These are phyloP conservation scores for Mucor plumbeus DNA, from an alignment of 371 early-diverging fungal genomes.

Conservation along the genomic window DNA sequence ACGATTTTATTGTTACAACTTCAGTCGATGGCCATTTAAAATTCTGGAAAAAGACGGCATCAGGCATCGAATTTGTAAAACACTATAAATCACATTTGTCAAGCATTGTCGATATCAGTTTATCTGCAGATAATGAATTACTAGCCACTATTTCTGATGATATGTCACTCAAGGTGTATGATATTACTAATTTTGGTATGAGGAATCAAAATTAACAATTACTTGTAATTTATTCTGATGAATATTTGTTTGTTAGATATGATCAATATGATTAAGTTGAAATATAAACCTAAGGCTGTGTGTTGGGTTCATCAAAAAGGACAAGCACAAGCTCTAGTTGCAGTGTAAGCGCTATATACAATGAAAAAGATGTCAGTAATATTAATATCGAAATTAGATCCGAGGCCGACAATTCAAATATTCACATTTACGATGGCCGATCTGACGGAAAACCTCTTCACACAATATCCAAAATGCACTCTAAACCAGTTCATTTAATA, in stretches of 20 bases:
- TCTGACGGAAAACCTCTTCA: conserved; percentile 69
- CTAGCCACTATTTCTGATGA: conserved; percentile 88
- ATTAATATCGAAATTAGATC: conserved; percentile 53
- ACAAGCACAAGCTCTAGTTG: conserved; percentile 80
- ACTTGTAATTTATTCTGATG: background rate
- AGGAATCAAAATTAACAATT: too few species aligned
- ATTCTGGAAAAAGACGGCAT: conserved; percentile 96
- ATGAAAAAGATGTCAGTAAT: background rate
- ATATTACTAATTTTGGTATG: conserved; percentile 92
- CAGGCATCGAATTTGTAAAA: conserved; percentile 97
- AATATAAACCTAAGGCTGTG: conserved; percentile 75
- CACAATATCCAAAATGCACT: conserved; percentile 71
- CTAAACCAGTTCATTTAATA: conserved; percentile 80
- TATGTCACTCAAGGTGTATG: conserved; percentile 90
- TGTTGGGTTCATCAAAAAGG: conserved; percentile 90
- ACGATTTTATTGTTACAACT: conserved; percentile 92
- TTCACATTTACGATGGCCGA: conserved; percentile 87
- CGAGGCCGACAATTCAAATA: conserved; percentile 70
- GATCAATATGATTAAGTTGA: conserved; percentile 91
- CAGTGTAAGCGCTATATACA: conserved; percentile 62
- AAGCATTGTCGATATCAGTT: conserved; percentile 59
- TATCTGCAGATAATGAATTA: conserved; percentile 79
- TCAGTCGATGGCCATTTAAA: conserved; percentile 96
- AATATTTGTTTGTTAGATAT: conserved; percentile 67
- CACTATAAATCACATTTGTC: conserved; percentile 90